Conservation (phyloP, 2,329 filamentous ascomycete genomes). For the Leptographium wingfieldii region DNA sequence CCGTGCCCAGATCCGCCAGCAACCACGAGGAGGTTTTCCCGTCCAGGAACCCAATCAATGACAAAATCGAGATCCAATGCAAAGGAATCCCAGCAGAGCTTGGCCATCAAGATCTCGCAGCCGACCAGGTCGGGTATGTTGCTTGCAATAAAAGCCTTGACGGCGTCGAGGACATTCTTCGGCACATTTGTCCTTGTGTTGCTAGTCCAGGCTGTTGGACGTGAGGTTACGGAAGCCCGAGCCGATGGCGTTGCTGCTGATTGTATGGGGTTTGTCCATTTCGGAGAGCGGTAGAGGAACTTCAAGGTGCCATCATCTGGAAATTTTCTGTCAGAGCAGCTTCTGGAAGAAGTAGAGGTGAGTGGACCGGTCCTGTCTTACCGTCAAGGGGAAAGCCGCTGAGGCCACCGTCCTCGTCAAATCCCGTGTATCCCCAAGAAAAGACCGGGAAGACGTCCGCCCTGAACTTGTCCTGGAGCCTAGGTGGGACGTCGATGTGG, state of each 20-base stretch:
- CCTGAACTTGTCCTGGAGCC: background rate
- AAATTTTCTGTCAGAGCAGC: background rate
- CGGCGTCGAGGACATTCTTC: background rate
- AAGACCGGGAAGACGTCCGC: background rate
- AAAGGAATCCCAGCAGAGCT: constrained; percentile 2
- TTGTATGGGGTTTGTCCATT: background rate
- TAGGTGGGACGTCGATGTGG: background rate
- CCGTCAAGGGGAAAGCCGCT: constrained; percentile 1
- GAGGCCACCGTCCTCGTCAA: background rate
- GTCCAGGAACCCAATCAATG: background rate
- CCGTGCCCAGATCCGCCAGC: background rate
- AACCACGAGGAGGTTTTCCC: background rate
- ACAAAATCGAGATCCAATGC: constrained; percentile 1
- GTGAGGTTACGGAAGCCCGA: background rate
- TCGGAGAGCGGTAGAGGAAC: background rate
- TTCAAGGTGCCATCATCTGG: background rate
- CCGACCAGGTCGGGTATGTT: constrained; percentile 3
- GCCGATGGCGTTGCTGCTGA: background rate
- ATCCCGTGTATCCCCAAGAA: background rate
- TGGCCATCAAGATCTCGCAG: background rate
- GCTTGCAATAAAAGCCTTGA: background rate
- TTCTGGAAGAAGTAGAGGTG: background rate
- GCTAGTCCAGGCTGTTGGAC: background rate
- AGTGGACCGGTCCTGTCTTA: background rate
- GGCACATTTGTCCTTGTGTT: background rate